Conservation (phyloP, 345 rosid species). For the Eucalyptus shirleyi region DNA sequence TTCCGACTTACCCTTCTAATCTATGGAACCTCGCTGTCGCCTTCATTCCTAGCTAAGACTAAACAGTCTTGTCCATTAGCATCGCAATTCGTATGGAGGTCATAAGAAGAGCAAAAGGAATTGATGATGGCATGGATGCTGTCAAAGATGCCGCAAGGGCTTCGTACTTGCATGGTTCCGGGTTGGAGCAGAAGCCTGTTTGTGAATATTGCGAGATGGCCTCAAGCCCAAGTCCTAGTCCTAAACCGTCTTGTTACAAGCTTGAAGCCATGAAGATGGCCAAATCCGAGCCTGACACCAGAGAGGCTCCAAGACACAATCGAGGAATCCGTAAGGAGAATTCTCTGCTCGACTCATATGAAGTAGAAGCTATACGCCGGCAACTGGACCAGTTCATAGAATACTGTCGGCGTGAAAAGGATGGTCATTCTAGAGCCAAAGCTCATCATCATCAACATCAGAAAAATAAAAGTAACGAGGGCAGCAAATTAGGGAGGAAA, state of each 20-base stretch:
- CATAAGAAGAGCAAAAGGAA: background rate
- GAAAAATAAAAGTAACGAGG: background rate
- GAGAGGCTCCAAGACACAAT: background rate
- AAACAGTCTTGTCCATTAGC: background rate
- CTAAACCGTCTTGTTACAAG: background rate
- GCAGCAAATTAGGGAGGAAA: background rate
- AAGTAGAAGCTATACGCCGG: background rate
- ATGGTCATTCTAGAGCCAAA: background rate
- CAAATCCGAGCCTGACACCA: background rate
- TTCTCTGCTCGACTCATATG: background rate
- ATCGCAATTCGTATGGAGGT: background rate
- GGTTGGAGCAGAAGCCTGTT: background rate
- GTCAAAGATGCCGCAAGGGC: background rate
- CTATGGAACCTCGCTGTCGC: background rate
- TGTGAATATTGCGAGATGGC: background rate
- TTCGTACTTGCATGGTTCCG: background rate
- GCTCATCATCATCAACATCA: background rate
- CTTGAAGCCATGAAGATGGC: background rate
- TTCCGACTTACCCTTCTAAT: background rate
- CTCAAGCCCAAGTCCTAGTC: background rate
- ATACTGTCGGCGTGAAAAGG: background rate
- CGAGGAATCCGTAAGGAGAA: background rate
- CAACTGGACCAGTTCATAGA: background rate
- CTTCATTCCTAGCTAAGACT: background rate
- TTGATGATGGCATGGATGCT: background rate